Evolutionary conservation across 768 basidiomycete species (phyloP).

Genomic region (Suillus subluteus): DNA sequence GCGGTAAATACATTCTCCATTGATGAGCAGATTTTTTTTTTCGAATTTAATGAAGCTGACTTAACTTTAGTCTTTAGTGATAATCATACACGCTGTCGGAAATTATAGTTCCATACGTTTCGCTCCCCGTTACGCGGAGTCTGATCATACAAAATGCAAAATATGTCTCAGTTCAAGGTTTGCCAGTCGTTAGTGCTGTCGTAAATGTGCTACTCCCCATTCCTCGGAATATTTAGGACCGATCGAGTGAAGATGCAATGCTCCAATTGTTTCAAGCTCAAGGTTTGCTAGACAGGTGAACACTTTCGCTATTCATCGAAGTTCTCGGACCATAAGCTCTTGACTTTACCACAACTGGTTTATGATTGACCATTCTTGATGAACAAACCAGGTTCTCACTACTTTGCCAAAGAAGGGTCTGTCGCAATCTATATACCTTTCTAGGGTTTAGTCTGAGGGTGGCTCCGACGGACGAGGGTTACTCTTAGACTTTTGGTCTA

Average conservation of each 20-base stretch:
- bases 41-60: conserved; percentile 8
- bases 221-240: neutral
- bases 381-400: neutral
- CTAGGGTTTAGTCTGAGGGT: neutral
- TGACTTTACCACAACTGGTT: conserved; percentile 1
- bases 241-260: neutral
- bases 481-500: neutral
- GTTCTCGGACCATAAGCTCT: neutral
- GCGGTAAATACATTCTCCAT: neutral
- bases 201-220: neutral
- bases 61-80: conserved; percentile 14
- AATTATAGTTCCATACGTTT: conserved; percentile 7
- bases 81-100: conserved; percentile 3
- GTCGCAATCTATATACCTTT: conserved; percentile 4
- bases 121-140: neutral
- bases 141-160: neutral
- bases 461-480: neutral
- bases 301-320: neutral
- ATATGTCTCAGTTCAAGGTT: neutral
- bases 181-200: neutral
- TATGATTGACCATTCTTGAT: conserved; percentile 9
- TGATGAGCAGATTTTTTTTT: neutral
- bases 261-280: neutral
- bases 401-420: neutral
- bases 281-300: conserved; percentile 7